Conservation (phyloP, 2,329 filamentous ascomycete genomes). For the Neodidymelliopsis sp. region DNA sequence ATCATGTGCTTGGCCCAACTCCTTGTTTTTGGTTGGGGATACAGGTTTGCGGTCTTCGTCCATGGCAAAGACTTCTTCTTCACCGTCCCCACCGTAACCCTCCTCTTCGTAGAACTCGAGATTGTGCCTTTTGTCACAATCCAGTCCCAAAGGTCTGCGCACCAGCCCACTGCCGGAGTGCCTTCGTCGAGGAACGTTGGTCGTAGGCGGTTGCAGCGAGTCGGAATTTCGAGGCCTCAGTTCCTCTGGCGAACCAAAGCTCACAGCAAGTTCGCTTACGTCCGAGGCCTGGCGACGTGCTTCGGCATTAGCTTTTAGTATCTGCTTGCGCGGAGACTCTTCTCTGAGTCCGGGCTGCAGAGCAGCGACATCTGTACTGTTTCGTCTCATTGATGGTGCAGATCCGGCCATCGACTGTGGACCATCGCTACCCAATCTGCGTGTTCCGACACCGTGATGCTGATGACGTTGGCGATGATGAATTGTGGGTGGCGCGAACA, state of each 20-base stretch:
- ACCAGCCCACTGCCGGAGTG: slow-evolving; percentile 88
- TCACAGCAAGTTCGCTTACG: slow-evolving; percentile 20
- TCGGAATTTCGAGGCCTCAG: slow-evolving; percentile 11
- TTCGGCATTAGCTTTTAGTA: slow-evolving; percentile 52
- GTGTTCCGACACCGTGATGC: slow-evolving; percentile 66
- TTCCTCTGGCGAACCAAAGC: slow-evolving; percentile 20
- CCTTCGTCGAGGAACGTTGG: slow-evolving; percentile 63
- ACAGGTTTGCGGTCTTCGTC: slow-evolving; percentile 57
- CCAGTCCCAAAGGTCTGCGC: slow-evolving; percentile 73
- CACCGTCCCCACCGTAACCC: slow-evolving; percentile 80
- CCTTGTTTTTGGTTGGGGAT: slow-evolving; percentile 14
- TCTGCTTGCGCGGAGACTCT: slow-evolving; percentile 52
- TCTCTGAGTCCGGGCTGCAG: slow-evolving; percentile 35
- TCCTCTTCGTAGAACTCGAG: slow-evolving; percentile 93
- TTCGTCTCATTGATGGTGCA: slow-evolving; percentile 46
- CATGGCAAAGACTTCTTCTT: slow-evolving; percentile 74
- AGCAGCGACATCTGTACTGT: slow-evolving; percentile 49
- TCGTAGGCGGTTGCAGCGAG: slow-evolving; percentile 41
- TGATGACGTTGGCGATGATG: slow-evolving; percentile 79
- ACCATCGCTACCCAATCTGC: slow-evolving; percentile 39
- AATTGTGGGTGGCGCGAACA: slow-evolving; percentile 84
- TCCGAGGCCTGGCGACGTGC: slow-evolving; percentile 45
- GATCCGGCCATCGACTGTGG: slow-evolving; percentile 39
- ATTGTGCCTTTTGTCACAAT: slow-evolving; percentile 69
- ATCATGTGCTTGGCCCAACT: slow-evolving; percentile 10